Conservation (phyloP, 2,329 filamentous ascomycete species). For the Stachybotrys elegans region DNA sequence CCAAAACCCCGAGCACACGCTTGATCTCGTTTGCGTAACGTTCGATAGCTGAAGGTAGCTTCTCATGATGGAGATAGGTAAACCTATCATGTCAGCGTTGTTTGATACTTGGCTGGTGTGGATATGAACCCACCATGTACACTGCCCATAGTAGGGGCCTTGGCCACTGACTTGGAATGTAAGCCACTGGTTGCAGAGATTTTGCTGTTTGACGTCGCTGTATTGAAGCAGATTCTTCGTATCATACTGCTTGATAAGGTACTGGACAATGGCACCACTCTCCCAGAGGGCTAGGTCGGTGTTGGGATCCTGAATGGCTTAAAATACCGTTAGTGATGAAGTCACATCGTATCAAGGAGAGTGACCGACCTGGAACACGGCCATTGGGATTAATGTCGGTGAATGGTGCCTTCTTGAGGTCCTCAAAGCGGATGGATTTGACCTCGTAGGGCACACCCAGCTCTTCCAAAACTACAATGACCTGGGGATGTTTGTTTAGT, state of each 20-base stretch:
- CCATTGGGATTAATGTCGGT: slow-evolving; percentile 13
- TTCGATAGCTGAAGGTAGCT: slow-evolving; percentile 17
- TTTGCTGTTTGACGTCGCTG: not conserved
- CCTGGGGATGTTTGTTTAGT: too few relatives aligned
- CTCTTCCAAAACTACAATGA: slow-evolving; percentile 15
- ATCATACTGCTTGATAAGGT: slow-evolving; percentile 15
- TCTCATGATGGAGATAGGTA: slow-evolving; percentile 9
- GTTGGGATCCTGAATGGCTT: slow-evolving; percentile 15
- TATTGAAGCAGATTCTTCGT: slow-evolving; percentile 9
- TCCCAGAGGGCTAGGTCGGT: slow-evolving; percentile 14
- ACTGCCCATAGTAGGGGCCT: slow-evolving; percentile 23
- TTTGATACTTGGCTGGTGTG: too few relatives aligned
- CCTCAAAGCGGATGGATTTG: slow-evolving; percentile 11
- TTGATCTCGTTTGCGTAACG: slow-evolving; percentile 20
- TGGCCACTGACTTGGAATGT: slow-evolving; percentile 21
- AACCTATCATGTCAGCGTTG: too few relatives aligned
- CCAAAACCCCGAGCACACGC: slow-evolving; percentile 17
- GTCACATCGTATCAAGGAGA: too few relatives aligned
- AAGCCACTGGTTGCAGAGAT: slow-evolving; percentile 13
- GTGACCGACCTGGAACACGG: slow-evolving; percentile 10
- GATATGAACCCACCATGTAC: too few relatives aligned
- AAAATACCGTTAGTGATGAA: too few relatives aligned
- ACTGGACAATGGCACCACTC: slow-evolving; percentile 15
- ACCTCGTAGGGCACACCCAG: slow-evolving; percentile 14
- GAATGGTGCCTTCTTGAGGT: slow-evolving; percentile 15